Conservation (phyloP, 495 filamentous ascomycete genomes). For the Penicillium cosmopolitanum region DNA sequence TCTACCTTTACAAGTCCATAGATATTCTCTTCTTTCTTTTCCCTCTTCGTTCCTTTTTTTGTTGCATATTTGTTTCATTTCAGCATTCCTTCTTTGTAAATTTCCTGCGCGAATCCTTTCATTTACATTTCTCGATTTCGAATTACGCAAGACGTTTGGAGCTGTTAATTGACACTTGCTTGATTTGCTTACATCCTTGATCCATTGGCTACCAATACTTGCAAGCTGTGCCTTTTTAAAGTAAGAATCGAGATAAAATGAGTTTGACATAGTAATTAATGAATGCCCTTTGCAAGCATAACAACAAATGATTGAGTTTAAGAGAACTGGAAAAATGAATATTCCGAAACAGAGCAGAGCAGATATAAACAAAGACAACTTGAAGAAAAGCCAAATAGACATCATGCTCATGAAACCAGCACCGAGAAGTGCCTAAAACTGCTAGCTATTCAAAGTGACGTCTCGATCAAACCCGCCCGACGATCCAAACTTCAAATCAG, state of each 20-base stretch:
- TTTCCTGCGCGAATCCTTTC: not conserved
- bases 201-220: not conserved
- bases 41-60: not conserved
- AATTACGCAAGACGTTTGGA: not conserved
- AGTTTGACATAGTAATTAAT: no score
- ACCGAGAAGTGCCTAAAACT: slow-evolving; percentile 12
- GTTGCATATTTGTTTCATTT: not conserved
- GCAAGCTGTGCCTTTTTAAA: no score
- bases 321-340: not conserved
- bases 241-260: no score
- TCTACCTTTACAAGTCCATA: not conserved
- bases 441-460: slow-evolving; percentile 3
- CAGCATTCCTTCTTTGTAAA: not conserved
- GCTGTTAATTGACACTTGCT: not conserved
- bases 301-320: not conserved
- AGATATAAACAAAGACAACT: not conserved
- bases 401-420: slow-evolving; percentile 8
- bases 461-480: not conserved
- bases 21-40: not conserved
- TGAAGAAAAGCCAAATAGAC: slow-evolving; percentile 6
- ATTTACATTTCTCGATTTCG: not conserved
- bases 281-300: not conserved
- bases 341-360: no score
- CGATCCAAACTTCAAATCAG: not conserved
- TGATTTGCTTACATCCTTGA: not conserved